A percentile compares a stretch with the other conserved stretches of the same genome.
Conservation (phyloP, 1,284 basidiomycete genomes). For the Schizophyllum commune region DNA sequence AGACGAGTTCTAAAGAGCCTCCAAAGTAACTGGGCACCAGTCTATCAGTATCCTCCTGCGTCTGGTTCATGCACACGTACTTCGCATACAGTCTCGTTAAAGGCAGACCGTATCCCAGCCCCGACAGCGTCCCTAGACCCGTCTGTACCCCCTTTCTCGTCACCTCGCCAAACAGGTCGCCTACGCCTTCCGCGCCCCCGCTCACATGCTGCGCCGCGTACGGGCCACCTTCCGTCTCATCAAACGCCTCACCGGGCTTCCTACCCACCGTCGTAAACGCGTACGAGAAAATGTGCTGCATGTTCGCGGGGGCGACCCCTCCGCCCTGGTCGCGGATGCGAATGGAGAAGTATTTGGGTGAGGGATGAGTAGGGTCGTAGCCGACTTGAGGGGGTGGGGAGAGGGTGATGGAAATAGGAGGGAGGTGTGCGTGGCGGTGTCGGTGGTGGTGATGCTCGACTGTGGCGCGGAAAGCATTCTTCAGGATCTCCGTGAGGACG, state of each 20-base stretch:
- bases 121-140: constrained; percentile 67
- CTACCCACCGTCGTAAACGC: constrained; percentile 81
- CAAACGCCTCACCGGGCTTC: constrained; percentile 30
- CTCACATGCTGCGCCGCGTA: constrained; percentile 69
- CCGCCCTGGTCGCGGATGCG: constrained; percentile 84
- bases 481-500: constrained; percentile 79
- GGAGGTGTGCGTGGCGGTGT: constrained; percentile 33
- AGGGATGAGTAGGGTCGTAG: constrained; percentile 10
- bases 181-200: constrained; percentile 47
- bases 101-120: constrained; percentile 79
- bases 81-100: constrained; percentile 79
- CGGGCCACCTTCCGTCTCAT: constrained; percentile 51
- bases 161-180: constrained; percentile 67
- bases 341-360: constrained; percentile 56
- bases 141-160: constrained; percentile 69
- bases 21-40: constrained; percentile 58
- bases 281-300: constrained; percentile 81
- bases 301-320: constrained; percentile 68
- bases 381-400: constrained; percentile 37
- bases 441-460: constrained; percentile 57
- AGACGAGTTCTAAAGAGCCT: constrained; percentile 68
- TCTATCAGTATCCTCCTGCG: not conserved
- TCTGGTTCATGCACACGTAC: constrained; percentile 22
- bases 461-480: constrained; percentile 87
- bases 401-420: constrained; percentile 69